phyloP scores from a whole-genome alignment of 257 asterid species.

The Coffea eugenioides region DNA sequence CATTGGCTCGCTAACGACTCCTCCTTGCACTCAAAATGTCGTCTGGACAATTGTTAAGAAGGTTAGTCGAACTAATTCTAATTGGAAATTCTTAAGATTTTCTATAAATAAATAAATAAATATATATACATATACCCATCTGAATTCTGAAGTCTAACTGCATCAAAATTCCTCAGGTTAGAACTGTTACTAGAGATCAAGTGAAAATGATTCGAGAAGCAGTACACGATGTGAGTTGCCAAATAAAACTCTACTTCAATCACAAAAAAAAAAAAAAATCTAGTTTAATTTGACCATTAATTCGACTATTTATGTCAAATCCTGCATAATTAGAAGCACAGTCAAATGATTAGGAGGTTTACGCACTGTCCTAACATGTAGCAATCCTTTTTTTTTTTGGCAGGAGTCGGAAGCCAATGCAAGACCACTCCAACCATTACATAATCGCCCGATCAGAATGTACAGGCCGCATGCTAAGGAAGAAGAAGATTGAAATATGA shows the following conservation, averaged over 20 bases:
- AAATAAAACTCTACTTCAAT: no score
- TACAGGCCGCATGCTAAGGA: conserved; percentile 32
- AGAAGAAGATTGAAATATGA: conserved; percentile 10
- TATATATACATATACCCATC: no score
- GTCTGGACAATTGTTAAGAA: conserved; percentile 50
- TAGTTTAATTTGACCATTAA: neutral
- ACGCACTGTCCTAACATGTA: neutral
- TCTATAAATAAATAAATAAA: no score
- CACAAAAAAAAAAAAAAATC: no score
- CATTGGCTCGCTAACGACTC: conserved; percentile 64
- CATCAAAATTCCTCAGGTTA: conserved; percentile 36
- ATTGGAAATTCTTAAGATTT: neutral
- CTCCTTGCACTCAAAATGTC: conserved; percentile 65
- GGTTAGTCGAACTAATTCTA: conserved; percentile 24
- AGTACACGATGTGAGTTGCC: conserved; percentile 50
- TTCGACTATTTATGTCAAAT: neutral
- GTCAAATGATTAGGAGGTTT: neutral
- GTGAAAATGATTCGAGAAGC: conserved; percentile 53
- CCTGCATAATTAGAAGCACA: neutral
- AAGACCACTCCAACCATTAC: conserved; percentile 51
- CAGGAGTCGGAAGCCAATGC: conserved; percentile 52
- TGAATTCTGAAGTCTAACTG: neutral
- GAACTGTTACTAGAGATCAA: conserved; percentile 54
- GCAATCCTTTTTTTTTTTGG: neutral
- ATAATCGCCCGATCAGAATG: conserved; percentile 38